These are phyloP conservation scores for Rasamsonia emersonii DNA, from an alignment of 2,329 filamentous ascomycete species.

Conservation along the genomic window DNA sequence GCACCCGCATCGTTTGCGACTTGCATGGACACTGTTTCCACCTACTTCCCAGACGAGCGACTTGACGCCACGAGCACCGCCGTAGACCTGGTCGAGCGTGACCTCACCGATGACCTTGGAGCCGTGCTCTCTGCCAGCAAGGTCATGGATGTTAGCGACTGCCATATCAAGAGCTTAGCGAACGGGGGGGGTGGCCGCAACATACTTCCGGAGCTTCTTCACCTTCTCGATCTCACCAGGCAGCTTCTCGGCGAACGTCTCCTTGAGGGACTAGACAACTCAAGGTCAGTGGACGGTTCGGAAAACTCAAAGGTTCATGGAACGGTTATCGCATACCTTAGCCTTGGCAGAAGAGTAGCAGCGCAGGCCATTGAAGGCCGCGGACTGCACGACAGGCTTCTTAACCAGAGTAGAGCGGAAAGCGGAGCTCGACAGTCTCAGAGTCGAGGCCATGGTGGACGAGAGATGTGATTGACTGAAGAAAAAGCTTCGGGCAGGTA, in stretches of 20 bases:
- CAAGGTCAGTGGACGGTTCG: constrained; percentile 7
- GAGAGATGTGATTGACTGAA: no score
- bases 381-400: constrained; percentile 58
- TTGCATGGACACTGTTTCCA: constrained; percentile 1
- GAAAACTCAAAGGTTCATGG: neutral
- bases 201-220: constrained; percentile 95
- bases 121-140: constrained; percentile 69
- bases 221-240: constrained; percentile 98
- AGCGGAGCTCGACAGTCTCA: constrained; percentile 72
- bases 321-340: constrained; percentile 51
- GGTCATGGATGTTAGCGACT: constrained; percentile 14
- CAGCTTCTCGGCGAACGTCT: constrained; percentile 92
- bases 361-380: constrained; percentile 73
- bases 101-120: constrained; percentile 95
- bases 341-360: constrained; percentile 85
- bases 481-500: no score
- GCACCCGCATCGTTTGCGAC: neutral
- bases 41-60: constrained; percentile 87
- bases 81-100: constrained; percentile 98
- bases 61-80: constrained; percentile 98
- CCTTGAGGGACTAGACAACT: constrained; percentile 73
- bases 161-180: neutral
- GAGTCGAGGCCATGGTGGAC: constrained; percentile 68
- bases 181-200: constrained; percentile 11
- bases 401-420: constrained; percentile 65